Base-by-base conservation (phyloP, 495 filamentous ascomycete genomes). In the Penicillium canescens region DNA sequence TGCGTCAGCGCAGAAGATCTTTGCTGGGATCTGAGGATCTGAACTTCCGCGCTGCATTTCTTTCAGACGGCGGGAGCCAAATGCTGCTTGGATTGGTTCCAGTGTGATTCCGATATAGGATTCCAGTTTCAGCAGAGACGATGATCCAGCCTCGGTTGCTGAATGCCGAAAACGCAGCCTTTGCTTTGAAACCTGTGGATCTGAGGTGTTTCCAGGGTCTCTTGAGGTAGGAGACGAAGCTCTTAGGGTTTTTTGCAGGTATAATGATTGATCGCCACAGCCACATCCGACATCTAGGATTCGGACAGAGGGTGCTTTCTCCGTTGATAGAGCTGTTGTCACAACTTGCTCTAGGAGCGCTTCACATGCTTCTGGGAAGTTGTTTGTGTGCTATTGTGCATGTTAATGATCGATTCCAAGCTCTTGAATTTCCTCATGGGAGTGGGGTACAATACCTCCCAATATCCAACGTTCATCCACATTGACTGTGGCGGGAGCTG, bases 211-310 rank as follows among this genome's bases (percentile, higher is more conserved):
- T 46, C 8, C 6, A 31, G 7, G 9, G 28, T 7, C 8, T 31
- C 2, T 10, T 31, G 36, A 4, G 9, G 23, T 20, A 21, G 20
- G 36, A 13, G 39, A 46, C 14, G 36, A 39, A n/a, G 34, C 18
- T 7, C 42, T 42, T 13, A 16, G 16, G 3, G 49, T 37, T 2
- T 23, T 23, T 4, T 31, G 56, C 16, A 79, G 20, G 40, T 70
- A 63, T 2, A 76, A 8, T 1, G 67, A 70, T 54, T 81, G 78
- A 51, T 80, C 77, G 16, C 78, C 78, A 40, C 78, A 81, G 7
- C 78, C 77, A 42, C 78, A 74, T 14, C 78, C 78, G 2, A 81
- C 64, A 54, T 81, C 78, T 9, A 81, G 43, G 8, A 81, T 35
- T 14, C 56, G 62, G 3, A 76, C 16, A 12, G 47, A 50, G 23